Evolutionary conservation across 2,329 filamentous ascomycete species (phyloP), one percentile per base, ranked within the genome.

Genomic region (Cordyceps pruinosa): DNA sequence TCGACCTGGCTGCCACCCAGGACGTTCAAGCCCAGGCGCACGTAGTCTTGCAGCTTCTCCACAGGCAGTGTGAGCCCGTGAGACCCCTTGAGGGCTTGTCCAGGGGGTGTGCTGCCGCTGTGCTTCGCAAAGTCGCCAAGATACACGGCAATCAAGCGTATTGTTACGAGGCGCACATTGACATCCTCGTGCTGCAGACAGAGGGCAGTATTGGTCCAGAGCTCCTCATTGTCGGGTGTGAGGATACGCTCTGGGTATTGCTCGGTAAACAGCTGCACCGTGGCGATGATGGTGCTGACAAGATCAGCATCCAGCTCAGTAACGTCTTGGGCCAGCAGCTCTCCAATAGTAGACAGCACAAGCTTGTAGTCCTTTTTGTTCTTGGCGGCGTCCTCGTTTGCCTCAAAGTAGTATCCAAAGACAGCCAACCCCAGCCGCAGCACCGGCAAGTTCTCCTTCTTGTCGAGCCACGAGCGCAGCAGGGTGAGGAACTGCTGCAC

Each of bases 351-450:
- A 62, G 72, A 77, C 15, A 85, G 75, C 54, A 92, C 77, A 35
- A 84, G 79, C 12, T 78, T 76, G 12, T 89, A 74, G 65, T 96
- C 88, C 64, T 87, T 87, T 59, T 82, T 79, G 59, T 85, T 85
- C 59, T 82, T 84, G 9, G 77, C 68, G 2, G 75, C 76, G 4
- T 80, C 75, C 37, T 83, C 82, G 34, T 81, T 80, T 0, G 81
- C 82, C 59, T 94, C 88, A 58, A 96, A 88, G 70, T 93, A 96
- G 51, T 94, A 84, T 1, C 85, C 82, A 74, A 92, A 96, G 30
- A 88, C 84, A 68, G 94, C 88, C 54, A 97, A 77, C 1, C 87
- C 89, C 23, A 93, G 82, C 59, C 85, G 83, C 50, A 86, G 78
- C 26, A 96, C 81, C 0, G 86, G 77, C 17, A 81, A 66, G 61